phyloP scores from a whole-genome alignment of 257 asterid species.

The Solanum ossicruentum region DNA sequence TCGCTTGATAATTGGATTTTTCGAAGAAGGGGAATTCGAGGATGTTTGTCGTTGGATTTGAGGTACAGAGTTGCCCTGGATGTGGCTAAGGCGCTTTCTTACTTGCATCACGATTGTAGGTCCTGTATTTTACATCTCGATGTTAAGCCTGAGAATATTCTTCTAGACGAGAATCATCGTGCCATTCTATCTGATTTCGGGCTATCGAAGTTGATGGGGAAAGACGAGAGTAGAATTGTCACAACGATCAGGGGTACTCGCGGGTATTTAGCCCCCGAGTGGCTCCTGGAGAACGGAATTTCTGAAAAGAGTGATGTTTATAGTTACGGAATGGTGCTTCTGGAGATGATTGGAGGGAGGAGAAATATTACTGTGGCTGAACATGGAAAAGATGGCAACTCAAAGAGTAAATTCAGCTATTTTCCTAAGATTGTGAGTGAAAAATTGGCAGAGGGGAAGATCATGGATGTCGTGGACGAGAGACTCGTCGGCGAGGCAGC shows the following conservation, averaged over 20 bases:
- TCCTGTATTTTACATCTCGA: slow-evolving; percentile 69
- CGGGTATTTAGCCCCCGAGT: slow-evolving; percentile 80
- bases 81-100: slow-evolving; percentile 59
- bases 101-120: slow-evolving; percentile 67
- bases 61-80: slow-evolving; percentile 48
- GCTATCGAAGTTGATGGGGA: slow-evolving; percentile 52
- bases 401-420: slow-evolving; percentile 34
- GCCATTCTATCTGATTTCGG: slow-evolving; percentile 69
- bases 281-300: slow-evolving; percentile 62
- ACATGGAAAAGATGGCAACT: not conserved
- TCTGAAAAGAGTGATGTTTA: slow-evolving; percentile 71
- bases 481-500: slow-evolving; percentile 13
- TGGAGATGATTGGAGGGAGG: slow-evolving; percentile 68
- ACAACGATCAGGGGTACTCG: slow-evolving; percentile 60
- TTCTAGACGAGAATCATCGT: slow-evolving; percentile 32
- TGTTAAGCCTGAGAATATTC: slow-evolving; percentile 66
- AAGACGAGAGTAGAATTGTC: slow-evolving; percentile 57
- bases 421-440: slow-evolving; percentile 50
- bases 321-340: slow-evolving; percentile 57
- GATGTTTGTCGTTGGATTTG: slow-evolving; percentile 56
- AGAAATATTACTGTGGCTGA: slow-evolving; percentile 24
- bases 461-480: slow-evolving; percentile 54
- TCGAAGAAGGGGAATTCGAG: slow-evolving; percentile 5
- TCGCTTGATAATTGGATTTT: slow-evolving; percentile 65
- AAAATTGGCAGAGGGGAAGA: slow-evolving; percentile 39